These are phyloP conservation scores for Leccinum arenicola DNA, from an alignment of 768 basidiomycete genomes.

Conservation along the genomic window DNA sequence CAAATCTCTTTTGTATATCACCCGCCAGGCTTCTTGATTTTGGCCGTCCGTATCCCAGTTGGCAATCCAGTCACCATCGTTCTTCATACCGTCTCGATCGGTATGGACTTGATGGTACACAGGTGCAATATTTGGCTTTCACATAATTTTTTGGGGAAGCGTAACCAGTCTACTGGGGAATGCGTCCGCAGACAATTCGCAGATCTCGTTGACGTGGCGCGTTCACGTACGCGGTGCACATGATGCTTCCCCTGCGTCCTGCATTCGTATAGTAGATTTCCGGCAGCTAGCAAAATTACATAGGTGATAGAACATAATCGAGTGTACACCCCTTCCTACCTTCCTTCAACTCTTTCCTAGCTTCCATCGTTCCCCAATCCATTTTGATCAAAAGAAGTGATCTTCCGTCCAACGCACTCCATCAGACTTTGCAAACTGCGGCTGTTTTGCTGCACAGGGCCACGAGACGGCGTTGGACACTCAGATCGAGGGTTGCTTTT, in stretches of 20 bases:
- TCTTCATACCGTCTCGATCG: background rate
- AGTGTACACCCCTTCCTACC: no score
- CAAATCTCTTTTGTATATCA: background rate
- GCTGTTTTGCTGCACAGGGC: no score
- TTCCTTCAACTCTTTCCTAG: constrained; percentile 14
- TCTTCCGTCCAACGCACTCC: constrained; percentile 86
- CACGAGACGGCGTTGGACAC: constrained; percentile 11
- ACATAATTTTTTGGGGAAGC: no score
- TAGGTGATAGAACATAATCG: no score
- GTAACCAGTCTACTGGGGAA: background rate
- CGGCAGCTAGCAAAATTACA: no score
- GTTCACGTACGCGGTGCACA: background rate
- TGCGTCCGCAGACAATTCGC: background rate
- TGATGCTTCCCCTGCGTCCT: background rate
- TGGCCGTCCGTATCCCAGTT: no score
- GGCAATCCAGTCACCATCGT: background rate
- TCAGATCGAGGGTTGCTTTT: constrained; percentile 28
- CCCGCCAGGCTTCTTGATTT: no score
- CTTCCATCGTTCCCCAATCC: constrained; percentile 43
- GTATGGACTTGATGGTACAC: background rate
- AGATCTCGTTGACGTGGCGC: background rate
- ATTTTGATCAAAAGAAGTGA: constrained; percentile 27
- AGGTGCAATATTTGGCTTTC: no score
- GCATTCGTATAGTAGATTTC: background rate
- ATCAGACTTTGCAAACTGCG: constrained; percentile 42